Percentiles rank a stretch among this genome's conserved stretches.
Evolutionary conservation across 1,284 basidiomycete genomes (phyloP).

Genomic region (Malassezia obtusa): DNA sequence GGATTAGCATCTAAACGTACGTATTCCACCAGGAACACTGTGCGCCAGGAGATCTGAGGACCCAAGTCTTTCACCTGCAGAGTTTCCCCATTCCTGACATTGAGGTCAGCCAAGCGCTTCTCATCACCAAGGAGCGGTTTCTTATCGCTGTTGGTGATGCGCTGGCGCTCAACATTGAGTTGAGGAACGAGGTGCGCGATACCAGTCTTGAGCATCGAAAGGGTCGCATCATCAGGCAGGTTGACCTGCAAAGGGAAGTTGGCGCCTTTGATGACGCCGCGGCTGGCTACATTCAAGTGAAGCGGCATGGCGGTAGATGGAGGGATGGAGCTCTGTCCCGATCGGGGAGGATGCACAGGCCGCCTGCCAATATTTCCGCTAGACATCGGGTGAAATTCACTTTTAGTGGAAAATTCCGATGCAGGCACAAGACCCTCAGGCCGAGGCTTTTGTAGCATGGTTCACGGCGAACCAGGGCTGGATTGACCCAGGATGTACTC

Average conservation of each 20-base stretch:
- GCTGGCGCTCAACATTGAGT: slow-evolving; percentile 32
- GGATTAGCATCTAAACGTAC: slow-evolving; percentile 50
- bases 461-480: slow-evolving; percentile 47
- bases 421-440: slow-evolving; percentile 1
- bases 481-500: slow-evolving; percentile 51
- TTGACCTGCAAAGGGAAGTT: slow-evolving; percentile 13
- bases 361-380: neutral
- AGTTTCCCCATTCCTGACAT: slow-evolving; percentile 20
- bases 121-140: slow-evolving; percentile 33
- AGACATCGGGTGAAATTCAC: neutral
- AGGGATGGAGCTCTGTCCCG: neutral
- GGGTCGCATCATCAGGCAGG: slow-evolving; percentile 21
- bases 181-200: slow-evolving; percentile 21
- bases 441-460: slow-evolving; percentile 47
- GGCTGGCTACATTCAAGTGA: neutral
- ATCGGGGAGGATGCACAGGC: neutral
- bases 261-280: slow-evolving; percentile 9
- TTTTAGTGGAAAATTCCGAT: too few species aligned
- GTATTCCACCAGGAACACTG: slow-evolving; percentile 46
- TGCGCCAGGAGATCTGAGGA: slow-evolving; percentile 43
- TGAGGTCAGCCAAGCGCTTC: slow-evolving; percentile 23
- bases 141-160: slow-evolving; percentile 37
- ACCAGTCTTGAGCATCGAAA: slow-evolving; percentile 31
- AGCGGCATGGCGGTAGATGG: neutral
- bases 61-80: slow-evolving; percentile 45